A percentile compares a stretch with the other conserved stretches of the same genome.
phyloP scores from a whole-genome alignment of 1,139 yeast species.

The Pichia sp. region DNA sequence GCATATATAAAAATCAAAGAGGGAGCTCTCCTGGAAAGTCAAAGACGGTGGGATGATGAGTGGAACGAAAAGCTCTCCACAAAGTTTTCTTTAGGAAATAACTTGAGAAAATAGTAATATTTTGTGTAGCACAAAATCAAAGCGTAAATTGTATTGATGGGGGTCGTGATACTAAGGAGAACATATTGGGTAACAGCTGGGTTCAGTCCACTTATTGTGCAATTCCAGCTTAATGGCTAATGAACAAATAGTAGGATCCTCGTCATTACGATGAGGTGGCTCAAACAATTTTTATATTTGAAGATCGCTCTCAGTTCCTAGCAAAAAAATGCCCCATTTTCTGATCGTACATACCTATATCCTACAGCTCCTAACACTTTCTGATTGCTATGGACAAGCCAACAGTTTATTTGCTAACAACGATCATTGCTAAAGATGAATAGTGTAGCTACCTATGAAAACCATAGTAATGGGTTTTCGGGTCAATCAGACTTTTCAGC shows the following conservation, averaged over 20 bases:
- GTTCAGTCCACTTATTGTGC: too few relatives aligned
- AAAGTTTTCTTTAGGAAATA: conserved; percentile 10
- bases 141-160: too few relatives aligned
- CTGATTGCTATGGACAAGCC: neutral
- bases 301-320: neutral
- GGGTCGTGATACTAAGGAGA: too few relatives aligned
- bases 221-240: too few relatives aligned
- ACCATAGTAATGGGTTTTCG: neutral
- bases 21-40: conserved; percentile 72
- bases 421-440: conserved; percentile 3
- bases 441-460: neutral
- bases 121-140: too few relatives aligned
- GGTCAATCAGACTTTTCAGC: conserved; percentile 10
- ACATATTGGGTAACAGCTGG: too few relatives aligned
- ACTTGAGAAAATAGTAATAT: neutral
- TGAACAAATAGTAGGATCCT: too few relatives aligned
- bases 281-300: neutral
- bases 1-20: conserved; percentile 40
- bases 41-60: conserved; percentile 67
- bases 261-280: neutral
- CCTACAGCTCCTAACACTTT: neutral
- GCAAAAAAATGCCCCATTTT: conserved; percentile 1
- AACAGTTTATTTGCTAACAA: neutral
- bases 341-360: neutral
- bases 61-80: conserved; percentile 46